Percentiles rank a stretch among this genome's conserved stretches.
These are phyloP conservation scores for Lipomyces orientalis DNA, from an alignment of 805 yeast genomes.

Conservation along the genomic window DNA sequence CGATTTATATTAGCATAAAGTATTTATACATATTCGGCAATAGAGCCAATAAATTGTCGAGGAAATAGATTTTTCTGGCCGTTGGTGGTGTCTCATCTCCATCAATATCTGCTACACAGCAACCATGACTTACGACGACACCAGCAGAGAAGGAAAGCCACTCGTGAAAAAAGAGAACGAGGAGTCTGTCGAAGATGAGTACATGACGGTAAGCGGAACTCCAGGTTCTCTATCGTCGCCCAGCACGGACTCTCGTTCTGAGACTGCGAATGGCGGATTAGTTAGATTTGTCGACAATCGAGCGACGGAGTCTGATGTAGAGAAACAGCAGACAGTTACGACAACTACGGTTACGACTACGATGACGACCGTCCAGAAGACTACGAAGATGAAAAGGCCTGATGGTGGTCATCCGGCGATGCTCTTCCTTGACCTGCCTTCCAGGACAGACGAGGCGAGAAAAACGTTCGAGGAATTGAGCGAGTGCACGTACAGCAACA, in stretches of 20 bases:
- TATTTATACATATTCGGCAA: background rate
- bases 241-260: background rate
- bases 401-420: conserved; percentile 11
- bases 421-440: conserved; percentile 46
- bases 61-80: background rate
- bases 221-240: background rate
- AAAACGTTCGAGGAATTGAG: conserved; percentile 60
- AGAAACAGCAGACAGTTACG: background rate
- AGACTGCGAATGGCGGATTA: background rate
- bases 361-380: background rate
- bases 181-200: background rate
- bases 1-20: background rate
- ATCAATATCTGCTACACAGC: background rate
- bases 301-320: background rate
- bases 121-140: conserved; percentile 1
- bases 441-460: conserved; percentile 73
- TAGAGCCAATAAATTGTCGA: background rate
- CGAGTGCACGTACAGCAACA: conserved; percentile 67
- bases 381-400: background rate
- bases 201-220: background rate
- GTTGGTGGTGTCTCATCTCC: background rate
- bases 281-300: background rate
- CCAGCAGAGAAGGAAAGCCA: background rate
- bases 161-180: background rate
- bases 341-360: conserved; percentile 1